A percentile compares a stretch with the other conserved stretches of the same genome.
These are phyloP conservation scores for Curvularia hawaiiensis DNA, from an alignment of 2,329 filamentous ascomycete species.

Conservation along the genomic window DNA sequence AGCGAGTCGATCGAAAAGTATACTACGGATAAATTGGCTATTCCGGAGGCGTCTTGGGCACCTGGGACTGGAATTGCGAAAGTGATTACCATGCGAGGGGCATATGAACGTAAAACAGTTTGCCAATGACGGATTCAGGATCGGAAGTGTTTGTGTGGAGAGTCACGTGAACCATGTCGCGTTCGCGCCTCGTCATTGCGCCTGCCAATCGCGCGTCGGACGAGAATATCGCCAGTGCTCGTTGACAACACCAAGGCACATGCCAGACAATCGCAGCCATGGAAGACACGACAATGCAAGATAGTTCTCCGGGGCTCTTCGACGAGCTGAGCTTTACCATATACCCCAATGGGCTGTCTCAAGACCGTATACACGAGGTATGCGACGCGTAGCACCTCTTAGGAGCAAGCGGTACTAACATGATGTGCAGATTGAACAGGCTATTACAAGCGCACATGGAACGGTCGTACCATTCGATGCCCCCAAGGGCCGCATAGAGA, in stretches of 20 bases:
- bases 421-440: conserved; percentile 50
- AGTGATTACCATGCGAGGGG: not conserved
- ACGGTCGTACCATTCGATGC: conserved; percentile 50
- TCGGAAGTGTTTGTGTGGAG: conserved; percentile 14
- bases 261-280: conserved; percentile 24
- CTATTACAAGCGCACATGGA: conserved; percentile 56
- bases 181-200: conserved; percentile 12
- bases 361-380: conserved; percentile 37
- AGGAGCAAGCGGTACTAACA: conserved; percentile 23
- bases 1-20: not conserved
- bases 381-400: conserved; percentile 25
- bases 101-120: not conserved
- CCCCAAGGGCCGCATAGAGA: conserved; percentile 48
- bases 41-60: not conserved
- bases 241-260: conserved; percentile 6
- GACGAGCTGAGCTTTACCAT: conserved; percentile 49
- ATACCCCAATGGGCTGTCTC: conserved; percentile 49
- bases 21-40: not conserved
- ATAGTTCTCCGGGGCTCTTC: conserved; percentile 45
- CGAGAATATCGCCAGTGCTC: conserved; percentile 10
- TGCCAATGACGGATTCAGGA: conserved; percentile 3
- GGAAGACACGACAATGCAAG: conserved; percentile 42
- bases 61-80: not conserved
- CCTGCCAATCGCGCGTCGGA: conserved; percentile 12
- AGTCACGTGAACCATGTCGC: conserved; percentile 24